Evolutionary conservation across 2,329 filamentous ascomycete genomes (phyloP).

Genomic region (Fusarium hainanense): DNA sequence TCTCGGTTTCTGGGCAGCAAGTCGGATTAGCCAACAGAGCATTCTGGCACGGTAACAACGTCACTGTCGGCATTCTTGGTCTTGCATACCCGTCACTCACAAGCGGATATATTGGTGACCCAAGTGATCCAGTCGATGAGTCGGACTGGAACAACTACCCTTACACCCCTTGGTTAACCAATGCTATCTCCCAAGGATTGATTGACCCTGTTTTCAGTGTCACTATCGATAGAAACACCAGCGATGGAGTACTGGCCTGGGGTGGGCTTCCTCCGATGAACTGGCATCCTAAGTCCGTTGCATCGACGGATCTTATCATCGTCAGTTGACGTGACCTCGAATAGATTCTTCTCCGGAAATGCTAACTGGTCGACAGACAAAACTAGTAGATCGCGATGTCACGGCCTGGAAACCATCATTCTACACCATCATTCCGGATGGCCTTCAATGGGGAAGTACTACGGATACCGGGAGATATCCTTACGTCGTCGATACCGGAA

Average conservation of each 20-base stretch:
- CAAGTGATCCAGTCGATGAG: constrained; percentile 53
- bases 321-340: constrained; percentile 48
- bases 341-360: neutral
- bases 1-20: constrained; percentile 59
- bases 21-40: constrained; percentile 62
- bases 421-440: constrained; percentile 64
- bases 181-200: constrained; percentile 58
- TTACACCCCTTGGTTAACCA: constrained; percentile 63
- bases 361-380: constrained; percentile 52
- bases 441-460: constrained; percentile 57
- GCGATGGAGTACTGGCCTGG: constrained; percentile 58
- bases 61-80: constrained; percentile 63
- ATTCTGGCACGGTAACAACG: constrained; percentile 63
- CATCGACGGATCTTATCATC: constrained; percentile 57
- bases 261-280: constrained; percentile 58
- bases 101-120: constrained; percentile 57
- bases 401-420: constrained; percentile 61
- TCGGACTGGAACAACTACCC: constrained; percentile 52
- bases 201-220: constrained; percentile 61
- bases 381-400: constrained; percentile 53
- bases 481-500: constrained; percentile 65
- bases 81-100: constrained; percentile 64
- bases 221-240: constrained; percentile 59
- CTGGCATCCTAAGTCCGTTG: constrained; percentile 46
- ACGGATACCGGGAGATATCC: constrained; percentile 58